Base-by-base conservation (phyloP, 2,329 filamentous ascomycete genomes). In the Alternaria sp. region DNA sequence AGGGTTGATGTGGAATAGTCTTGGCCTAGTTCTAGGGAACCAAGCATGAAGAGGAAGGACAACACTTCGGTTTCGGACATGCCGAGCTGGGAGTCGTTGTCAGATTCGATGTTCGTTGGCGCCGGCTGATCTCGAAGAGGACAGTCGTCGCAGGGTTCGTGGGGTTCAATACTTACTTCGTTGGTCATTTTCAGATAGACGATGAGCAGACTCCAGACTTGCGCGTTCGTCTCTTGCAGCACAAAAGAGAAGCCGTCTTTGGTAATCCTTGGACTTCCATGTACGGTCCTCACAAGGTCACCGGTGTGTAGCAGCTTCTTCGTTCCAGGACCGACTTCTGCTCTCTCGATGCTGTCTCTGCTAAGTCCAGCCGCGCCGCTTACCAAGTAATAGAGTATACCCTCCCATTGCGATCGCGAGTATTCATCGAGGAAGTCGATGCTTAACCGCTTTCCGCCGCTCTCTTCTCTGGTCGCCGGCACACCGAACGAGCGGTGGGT, bases 301-400 rank as follows among this genome's bases (percentile, higher is more conserved):
- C 96, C 96, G 1, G 89, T 87, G 69, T 93, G 86, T 51, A 99
- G 86, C 45, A 99, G 86, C 67, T 92, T 88, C 80, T 95, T 96
- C 28, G 98, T 96, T 15, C 91, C 85, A 45, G 83, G 80, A 15
- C 83, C 81, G 52, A 84, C 79, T 47, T 82, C 82, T 72, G 85
- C 75, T 66, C 82, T 75, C 73, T 84, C 78, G 65, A 87, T 86
- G n/a, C 36, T 59, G 56, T 67, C 69, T 36, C 58, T 63, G 11
- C 59, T 55, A 25, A 80, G 69, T 9, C 70, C 72, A 5, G 87
- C 89, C 9, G 91, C 90, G 64, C 88, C 91, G 61, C 91, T 92
- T 19, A 99, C 96, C 78, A 99, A 94, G 76, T 93, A 99, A 79
- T 97, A 96, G 51, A 99, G 81, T 26, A 99, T 97, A 25, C 93